A percentile compares a stretch with the other conserved stretches of the same genome.
Evolutionary conservation across 2,329 filamentous ascomycete species (phyloP).

Genomic region (Ophiostoma australiae): DNA sequence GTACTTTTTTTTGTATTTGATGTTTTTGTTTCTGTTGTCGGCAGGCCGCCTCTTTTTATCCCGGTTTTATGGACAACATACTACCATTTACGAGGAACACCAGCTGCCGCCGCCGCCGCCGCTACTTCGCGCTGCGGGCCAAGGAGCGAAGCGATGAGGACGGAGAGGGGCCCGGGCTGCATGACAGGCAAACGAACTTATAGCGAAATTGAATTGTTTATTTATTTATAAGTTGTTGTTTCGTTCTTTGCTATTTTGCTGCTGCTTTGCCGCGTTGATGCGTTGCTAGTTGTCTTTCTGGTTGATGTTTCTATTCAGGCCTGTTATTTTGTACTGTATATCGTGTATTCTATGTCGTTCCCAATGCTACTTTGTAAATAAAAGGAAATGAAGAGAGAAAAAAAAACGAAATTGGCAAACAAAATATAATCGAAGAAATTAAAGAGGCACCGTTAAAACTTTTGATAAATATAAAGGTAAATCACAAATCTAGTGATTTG

Average conservation of each 20-base stretch:
- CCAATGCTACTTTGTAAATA: neutral
- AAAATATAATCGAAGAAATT: no score
- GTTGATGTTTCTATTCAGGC: neutral
- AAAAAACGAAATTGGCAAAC: no score
- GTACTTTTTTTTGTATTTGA: slow-evolving; percentile 1
- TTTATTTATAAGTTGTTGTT: neutral
- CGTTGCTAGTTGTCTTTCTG: no score
- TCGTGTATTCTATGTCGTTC: neutral
- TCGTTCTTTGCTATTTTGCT: neutral
- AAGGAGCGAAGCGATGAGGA: slow-evolving; percentile 24
- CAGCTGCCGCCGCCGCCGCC: slow-evolving; percentile 15
- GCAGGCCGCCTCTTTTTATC: slow-evolving; percentile 25
- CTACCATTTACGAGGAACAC: slow-evolving; percentile 23
- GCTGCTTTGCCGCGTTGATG: neutral
- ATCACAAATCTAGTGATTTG: no score
- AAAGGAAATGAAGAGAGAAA: no score
- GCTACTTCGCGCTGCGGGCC: slow-evolving; percentile 3
- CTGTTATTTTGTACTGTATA: neutral
- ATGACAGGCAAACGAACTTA: slow-evolving; percentile 26
- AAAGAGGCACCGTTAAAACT: no score
- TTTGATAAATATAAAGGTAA: no score
- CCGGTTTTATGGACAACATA: slow-evolving; percentile 24
- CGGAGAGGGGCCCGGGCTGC: slow-evolving; percentile 21
- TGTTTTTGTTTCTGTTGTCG: slow-evolving; percentile 18
- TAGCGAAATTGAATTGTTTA: slow-evolving; percentile 14